Conservation (phyloP, 768 basidiomycete genomes). For the Agrocybe praecox region DNA sequence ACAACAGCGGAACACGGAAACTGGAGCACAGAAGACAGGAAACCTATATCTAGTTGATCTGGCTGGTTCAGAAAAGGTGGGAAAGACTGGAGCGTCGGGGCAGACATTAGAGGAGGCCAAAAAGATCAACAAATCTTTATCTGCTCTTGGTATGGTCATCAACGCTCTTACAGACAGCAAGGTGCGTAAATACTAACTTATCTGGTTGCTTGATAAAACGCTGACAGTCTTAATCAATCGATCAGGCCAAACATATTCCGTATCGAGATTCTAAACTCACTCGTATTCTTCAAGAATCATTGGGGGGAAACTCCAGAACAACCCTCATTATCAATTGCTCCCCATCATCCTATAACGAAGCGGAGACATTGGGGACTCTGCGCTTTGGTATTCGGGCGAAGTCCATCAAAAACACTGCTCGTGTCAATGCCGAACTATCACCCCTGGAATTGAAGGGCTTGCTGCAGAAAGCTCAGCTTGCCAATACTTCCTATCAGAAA, state of each 20-base stretch:
- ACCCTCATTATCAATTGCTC: slow-evolving; percentile 99
- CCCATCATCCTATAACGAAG: slow-evolving; percentile 95
- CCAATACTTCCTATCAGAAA: slow-evolving; percentile 81
- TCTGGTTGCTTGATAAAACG: no score
- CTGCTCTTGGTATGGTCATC: slow-evolving; percentile 99
- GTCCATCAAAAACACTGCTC: slow-evolving; percentile 99
- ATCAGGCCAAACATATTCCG: slow-evolving; percentile 92
- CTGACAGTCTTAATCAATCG: not conserved
- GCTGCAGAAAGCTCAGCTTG: slow-evolving; percentile 85
- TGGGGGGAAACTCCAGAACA: slow-evolving; percentile 92
- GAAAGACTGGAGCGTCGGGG: slow-evolving; percentile 98
- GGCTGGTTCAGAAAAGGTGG: slow-evolving; percentile 98
- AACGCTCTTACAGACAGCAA: slow-evolving; percentile 97
- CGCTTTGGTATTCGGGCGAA: slow-evolving; percentile 99
- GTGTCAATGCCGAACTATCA: slow-evolving; percentile 97
- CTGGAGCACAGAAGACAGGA: slow-evolving; percentile 93
- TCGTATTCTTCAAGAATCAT: slow-evolving; percentile 97
- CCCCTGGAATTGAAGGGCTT: slow-evolving; percentile 94
- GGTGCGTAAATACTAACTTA: slow-evolving; percentile 39
- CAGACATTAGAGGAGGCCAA: slow-evolving; percentile 99
- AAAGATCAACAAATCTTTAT: slow-evolving; percentile 99
- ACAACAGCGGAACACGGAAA: slow-evolving; percentile 94
- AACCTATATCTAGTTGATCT: slow-evolving; percentile 98
- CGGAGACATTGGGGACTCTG: slow-evolving; percentile 95
- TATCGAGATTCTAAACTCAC: slow-evolving; percentile 99